Evolutionary conservation across 305 asterid species (phyloP).

Genomic region (Caryopteris hybrid): DNA sequence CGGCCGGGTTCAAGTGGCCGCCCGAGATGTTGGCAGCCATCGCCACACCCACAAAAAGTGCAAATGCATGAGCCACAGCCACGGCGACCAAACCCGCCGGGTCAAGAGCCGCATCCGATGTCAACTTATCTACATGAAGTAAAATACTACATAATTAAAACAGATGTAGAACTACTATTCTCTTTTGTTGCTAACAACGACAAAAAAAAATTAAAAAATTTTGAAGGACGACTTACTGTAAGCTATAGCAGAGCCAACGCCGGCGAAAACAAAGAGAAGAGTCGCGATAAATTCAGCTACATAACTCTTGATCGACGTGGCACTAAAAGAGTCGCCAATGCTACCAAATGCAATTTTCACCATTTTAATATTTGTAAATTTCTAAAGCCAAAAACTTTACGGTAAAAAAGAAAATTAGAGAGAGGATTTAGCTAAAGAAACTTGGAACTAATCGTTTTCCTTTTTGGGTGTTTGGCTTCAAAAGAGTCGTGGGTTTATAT

Average conservation of each 20-base stretch:
- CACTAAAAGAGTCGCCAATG: constrained; percentile 59
- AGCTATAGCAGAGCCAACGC: constrained; percentile 79
- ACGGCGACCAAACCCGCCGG: constrained; percentile 61
- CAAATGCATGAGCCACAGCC: constrained; percentile 72
- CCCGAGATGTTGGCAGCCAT: constrained; percentile 69
- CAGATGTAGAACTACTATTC: too few species aligned
- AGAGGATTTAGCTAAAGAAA: not conserved
- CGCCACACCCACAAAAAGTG: constrained; percentile 60
- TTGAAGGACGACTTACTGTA: constrained; percentile 34
- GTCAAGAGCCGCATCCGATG: constrained; percentile 44
- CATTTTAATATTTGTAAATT: constrained; percentile 29
- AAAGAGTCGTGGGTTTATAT: constrained; percentile 13
- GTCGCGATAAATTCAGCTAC: constrained; percentile 69
- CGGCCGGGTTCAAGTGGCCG: constrained; percentile 75
- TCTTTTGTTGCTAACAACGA: too few species aligned
- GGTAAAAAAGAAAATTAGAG: not conserved
- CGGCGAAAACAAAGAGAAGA: constrained; percentile 68
- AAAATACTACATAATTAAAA: not conserved
- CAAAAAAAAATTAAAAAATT: not conserved
- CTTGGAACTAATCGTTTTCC: too few species aligned
- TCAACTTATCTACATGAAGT: constrained; percentile 34
- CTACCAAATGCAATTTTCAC: constrained; percentile 67
- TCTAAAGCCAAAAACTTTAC: too few species aligned
- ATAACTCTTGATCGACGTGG: constrained; percentile 44
- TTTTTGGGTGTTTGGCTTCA: too few species aligned